Evolutionary conservation across 192 early-diverging fungal genomes (phyloP), one percentile per base, ranked within the genome.

Genomic region (Backusella mclennaniae): DNA sequence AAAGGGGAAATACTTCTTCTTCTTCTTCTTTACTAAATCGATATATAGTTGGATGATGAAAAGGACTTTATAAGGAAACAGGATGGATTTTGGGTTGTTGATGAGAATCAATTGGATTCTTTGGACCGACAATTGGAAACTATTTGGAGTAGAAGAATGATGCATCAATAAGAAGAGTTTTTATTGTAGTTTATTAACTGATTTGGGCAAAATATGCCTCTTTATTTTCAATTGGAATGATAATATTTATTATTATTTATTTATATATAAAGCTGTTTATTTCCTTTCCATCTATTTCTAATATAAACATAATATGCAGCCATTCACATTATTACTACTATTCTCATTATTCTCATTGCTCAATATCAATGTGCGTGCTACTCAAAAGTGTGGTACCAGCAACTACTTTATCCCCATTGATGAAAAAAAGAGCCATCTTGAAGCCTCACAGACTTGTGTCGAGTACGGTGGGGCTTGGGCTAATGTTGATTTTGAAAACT

Each of bases 61-160:
- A 23, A 26, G 17, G 23, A 59, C 8, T 8, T 23, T 9, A 21
- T 56, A 29, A 29, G 4, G 26, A 63, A 63, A 4, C 23, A 63
- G 9, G 11, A 29, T 0, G 56, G 56, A 2, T 63, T 63, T 63
- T 63, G 56, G 56, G 56, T 29, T 63, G 26, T 63, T 26, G 26
- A 63, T 63, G 23, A 63, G 26, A 5, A 63, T 63, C 56, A 63
- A 63, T 29, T 63, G 3, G 56, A 8, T 29, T 29, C 56, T 63
- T 63, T 63, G 56, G 26, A 29, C 14, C 56, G 9, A 63, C 23
- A 63, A 26, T 23, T 63, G 56, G 56, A 63, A 3, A 8, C n/a
- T 23, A 56, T 56, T n/a, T 56, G 53, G 53, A 56, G n/a, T 56
- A 56, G 53, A 56, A 56, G 53, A 56, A 56, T 56, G 53, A 11